Conservation (phyloP, 1,139 yeast species). For the Candida albicans region DNA sequence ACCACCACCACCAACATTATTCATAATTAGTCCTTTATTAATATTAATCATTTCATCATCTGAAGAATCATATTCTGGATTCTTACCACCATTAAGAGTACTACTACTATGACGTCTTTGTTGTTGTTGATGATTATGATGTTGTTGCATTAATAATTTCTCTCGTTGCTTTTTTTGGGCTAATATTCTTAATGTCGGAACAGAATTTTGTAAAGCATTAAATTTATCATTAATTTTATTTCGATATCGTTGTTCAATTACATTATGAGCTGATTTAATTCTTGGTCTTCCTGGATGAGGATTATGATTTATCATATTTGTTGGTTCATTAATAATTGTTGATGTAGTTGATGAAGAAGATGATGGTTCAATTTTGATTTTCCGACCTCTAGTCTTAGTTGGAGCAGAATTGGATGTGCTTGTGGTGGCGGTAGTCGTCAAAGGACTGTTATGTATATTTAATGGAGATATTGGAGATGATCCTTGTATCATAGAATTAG, state of each 20-base stretch:
- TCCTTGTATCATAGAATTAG: background rate
- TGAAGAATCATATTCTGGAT: constrained; percentile 17
- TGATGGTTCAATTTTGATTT: background rate
- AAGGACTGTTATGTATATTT: constrained; percentile 2
- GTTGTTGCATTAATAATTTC: constrained; percentile 10
- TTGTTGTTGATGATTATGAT: background rate
- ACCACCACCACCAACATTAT: constrained; percentile 1
- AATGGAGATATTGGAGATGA: constrained; percentile 11
- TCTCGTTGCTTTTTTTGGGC: constrained; percentile 24
- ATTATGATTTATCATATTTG: constrained; percentile 8
- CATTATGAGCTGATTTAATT: constrained; percentile 41
- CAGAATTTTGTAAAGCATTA: constrained; percentile 39
- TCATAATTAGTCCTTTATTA: constrained; percentile 4
- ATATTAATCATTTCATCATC: constrained; percentile 17
- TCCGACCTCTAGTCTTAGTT: constrained; percentile 1
- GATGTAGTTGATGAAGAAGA: no score
- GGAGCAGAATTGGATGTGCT: constrained; percentile 4
- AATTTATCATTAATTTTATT: constrained; percentile 48
- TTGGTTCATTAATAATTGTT: background rate
- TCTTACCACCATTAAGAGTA: constrained; percentile 19
- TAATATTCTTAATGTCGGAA: constrained; percentile 40
- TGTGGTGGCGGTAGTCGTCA: background rate
- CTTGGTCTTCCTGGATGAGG: constrained; percentile 16
- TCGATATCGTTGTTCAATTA: constrained; percentile 47
- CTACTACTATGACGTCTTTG: constrained; percentile 5